phyloP scores from a whole-genome alignment of 345 rosid genomes.

The Populus pruinosa region DNA sequence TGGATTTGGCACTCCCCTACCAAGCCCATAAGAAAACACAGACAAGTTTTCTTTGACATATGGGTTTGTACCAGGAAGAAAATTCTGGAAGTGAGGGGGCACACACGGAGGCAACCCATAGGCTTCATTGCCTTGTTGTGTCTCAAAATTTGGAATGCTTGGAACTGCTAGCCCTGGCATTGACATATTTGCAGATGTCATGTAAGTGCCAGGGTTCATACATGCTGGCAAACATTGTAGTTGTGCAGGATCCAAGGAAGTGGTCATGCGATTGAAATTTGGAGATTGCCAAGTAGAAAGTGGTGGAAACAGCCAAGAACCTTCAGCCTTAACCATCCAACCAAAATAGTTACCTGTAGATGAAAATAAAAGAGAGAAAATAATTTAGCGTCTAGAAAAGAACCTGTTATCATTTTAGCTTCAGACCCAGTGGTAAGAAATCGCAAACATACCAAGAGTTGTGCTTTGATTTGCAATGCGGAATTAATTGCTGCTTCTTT shows the following conservation, averaged over 20 bases:
- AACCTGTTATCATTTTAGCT: neutral
- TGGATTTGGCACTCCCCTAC: conserved; percentile 25
- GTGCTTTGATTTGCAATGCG: conserved; percentile 28
- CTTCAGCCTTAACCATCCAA: conserved; percentile 38
- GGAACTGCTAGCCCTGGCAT: conserved; percentile 35
- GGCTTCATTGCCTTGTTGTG: conserved; percentile 39
- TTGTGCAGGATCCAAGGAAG: conserved; percentile 41
- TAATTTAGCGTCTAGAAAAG: neutral
- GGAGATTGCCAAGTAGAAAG: conserved; percentile 35
- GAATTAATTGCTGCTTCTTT: conserved; percentile 39
- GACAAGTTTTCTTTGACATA: conserved; percentile 30
- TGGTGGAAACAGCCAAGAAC: conserved; percentile 26
- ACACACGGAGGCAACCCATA: conserved; percentile 39
- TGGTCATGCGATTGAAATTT: conserved; percentile 43
- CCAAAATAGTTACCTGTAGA: conserved; percentile 31
- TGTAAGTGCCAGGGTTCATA: conserved; percentile 27
- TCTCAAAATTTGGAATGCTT: conserved; percentile 33
- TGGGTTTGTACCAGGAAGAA: conserved; percentile 28
- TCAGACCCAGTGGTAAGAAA: neutral
- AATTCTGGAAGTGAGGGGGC: conserved; percentile 36
- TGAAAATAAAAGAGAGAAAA: neutral
- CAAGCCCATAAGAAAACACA: conserved; percentile 23
- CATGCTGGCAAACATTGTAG: conserved; percentile 42
- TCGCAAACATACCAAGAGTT: conserved; percentile 39
- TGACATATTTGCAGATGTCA: conserved; percentile 34